Evolutionary conservation across 805 yeast genomes (phyloP).

Genomic region (Candida stauntonica): DNA sequence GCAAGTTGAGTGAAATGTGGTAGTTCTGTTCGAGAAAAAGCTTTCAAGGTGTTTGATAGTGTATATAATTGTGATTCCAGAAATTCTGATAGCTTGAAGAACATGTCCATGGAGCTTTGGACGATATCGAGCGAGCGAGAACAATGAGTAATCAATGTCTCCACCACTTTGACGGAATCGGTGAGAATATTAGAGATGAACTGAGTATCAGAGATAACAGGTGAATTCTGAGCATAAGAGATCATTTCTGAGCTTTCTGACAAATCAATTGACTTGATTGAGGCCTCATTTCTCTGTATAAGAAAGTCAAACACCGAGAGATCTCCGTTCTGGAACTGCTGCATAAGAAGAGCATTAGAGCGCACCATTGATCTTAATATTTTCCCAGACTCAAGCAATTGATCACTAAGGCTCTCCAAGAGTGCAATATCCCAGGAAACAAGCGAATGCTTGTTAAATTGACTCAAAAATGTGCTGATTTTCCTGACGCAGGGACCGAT

Average conservation of each 20-base stretch:
- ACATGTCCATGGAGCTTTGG: constrained; percentile 8
- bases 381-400: constrained; percentile 1
- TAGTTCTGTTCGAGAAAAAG: too few relatives aligned
- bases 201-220: constrained; percentile 6
- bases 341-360: constrained; percentile 2
- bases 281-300: constrained; percentile 8
- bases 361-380: constrained; percentile 6
- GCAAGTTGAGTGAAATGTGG: too few relatives aligned
- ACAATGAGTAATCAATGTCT: constrained; percentile 5
- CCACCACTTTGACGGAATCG: constrained; percentile 5
- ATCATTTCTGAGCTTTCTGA: not conserved
- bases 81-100: constrained; percentile 9
- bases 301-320: constrained; percentile 7
- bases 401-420: not conserved
- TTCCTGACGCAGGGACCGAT: not conserved
- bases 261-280: constrained; percentile 2
- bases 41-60: too few relatives aligned
- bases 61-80: too few relatives aligned
- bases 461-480: not conserved
- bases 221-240: not conserved
- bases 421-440: not conserved
- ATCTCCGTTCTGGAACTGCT: constrained; percentile 1
- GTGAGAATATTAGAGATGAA: constrained; percentile 3
- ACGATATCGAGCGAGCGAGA: constrained; percentile 4
- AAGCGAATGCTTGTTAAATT: not conserved